Evolutionary conservation across 2,329 filamentous ascomycete species (phyloP), one percentile per base, ranked within the genome.

Genomic region (Venturia carpophila): DNA sequence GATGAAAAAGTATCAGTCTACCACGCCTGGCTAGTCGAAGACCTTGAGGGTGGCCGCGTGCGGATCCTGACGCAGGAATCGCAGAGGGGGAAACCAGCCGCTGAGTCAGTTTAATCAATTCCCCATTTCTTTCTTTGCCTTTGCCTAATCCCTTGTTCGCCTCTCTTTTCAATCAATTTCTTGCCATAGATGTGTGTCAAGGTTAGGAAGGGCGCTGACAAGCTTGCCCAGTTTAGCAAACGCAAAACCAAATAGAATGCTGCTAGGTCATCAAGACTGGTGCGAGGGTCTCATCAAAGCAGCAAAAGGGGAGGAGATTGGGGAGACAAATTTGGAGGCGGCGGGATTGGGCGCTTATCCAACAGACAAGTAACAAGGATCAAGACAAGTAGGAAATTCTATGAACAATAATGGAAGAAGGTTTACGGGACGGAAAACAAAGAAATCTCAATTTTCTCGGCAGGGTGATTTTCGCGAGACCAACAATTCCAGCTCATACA

Each of bases 261-360:
- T 76, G n/a, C 60, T 73, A 27, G 74, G 73, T 5, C 74, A 75
- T 66, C 73, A 75, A 66, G 73, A 76, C 63, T 75, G 74, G 74
- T 64, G 75, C 61, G 73, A 76, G 63, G 74, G 74, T 2, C 42
- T 76, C 52, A 69, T 76, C 17, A 69, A 66, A 21, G 69, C 69
- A 30, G 72, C 71, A 9, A 69, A 63, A 39, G 71, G 68, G 2
- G 66, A 67, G 52, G 24, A 1, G 39, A 66, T 69, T 56, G 64
- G 65, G 21, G 65, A 66, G 49, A 72, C 70, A 24, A 71, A 71
- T 64, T 56, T 72, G 41, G 52, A 63, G n/a, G 42, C 41, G 24
- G 61, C 43, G 43, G 42, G 61, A 21, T 34, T 63, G 24, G 61
- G 45, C 19, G 43, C 61, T 52, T 63, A 63, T 52, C 30, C 30